Conservation (phyloP, 2,329 filamentous ascomycete genomes). For the Hymenoscyphus albidus region DNA sequence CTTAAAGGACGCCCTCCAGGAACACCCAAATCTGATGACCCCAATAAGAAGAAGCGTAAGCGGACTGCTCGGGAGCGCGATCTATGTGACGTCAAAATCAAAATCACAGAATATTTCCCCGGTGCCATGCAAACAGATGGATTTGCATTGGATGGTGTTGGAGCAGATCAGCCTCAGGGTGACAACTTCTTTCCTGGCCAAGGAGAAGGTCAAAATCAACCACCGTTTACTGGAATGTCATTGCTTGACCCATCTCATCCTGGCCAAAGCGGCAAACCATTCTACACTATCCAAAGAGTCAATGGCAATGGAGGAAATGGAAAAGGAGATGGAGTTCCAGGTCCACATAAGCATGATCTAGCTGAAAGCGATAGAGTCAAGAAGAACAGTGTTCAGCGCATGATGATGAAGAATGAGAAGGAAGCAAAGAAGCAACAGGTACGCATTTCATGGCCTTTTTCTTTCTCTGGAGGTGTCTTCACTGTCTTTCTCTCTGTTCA, state of each 20-base stretch:
- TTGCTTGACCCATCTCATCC: conserved; percentile 43
- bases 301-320: conserved; percentile 74
- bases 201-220: conserved; percentile 28
- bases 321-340: conserved; percentile 64
- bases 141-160: conserved; percentile 31
- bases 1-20: conserved; percentile 76
- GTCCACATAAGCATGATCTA: conserved; percentile 70
- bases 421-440: conserved; percentile 59
- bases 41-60: conserved; percentile 78
- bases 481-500: background rate
- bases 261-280: conserved; percentile 49
- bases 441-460: conserved; percentile 34
- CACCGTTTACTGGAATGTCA: conserved; percentile 40
- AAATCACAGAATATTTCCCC: conserved; percentile 75
- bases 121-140: conserved; percentile 40
- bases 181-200: conserved; percentile 33
- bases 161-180: conserved; percentile 21
- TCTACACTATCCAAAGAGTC: conserved; percentile 73
- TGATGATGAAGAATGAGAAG: conserved; percentile 60
- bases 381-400: conserved; percentile 72
- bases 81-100: conserved; percentile 84
- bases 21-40: conserved; percentile 74
- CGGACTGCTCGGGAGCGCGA: conserved; percentile 70
- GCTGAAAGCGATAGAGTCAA: conserved; percentile 75
- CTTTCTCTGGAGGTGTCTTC: background rate